Base-by-base conservation (phyloP, 352 stramenopile genomes). In the Pythium graminicola region DNA sequence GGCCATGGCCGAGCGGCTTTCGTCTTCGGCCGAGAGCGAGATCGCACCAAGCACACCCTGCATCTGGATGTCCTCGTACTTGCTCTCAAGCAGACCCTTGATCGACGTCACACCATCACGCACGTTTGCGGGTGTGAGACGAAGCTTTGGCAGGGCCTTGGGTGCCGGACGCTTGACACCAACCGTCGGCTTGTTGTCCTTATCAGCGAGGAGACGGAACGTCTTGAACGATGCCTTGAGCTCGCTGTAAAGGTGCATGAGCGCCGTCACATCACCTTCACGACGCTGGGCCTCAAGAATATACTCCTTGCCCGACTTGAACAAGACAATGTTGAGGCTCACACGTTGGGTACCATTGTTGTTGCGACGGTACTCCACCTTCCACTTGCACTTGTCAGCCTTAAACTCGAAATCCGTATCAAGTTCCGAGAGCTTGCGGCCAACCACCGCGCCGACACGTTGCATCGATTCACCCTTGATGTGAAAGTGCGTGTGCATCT, bases 401-500 rank as follows among this genome's bases (percentile, higher is more conserved):
- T 93, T 89, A 60, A 93, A 93, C 54, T 71, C 69, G 47, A 86
- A 93, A 57, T 93, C 82, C 47, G 82, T 88, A 64, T 89, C 82
- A 29, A 93, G 61, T 49, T 91, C 80, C 50, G 76, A 89, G 8
- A 93, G 65, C 70, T 91, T 93, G 32, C 78, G 81, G 26, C 82
- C 76, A 24, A 93, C 65, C 16, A 89, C 67, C 13, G 70, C 75
- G 40, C 82, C 86, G n/a, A 91, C 68, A 31, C 82, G 80, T 60
- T 81, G 70, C n/a, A 85, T 77, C 19, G 74, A 62, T 48, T 86
- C 73, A 36, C 73, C 67, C 65, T 91, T 93, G n/a, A 85, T 71
- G 56, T 90, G 80, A 61, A 93, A 93, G 57, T 93, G 82, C 51
- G 82, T 91, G 69, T 93, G 82, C 64, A 89, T 68, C 65, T 93